Evolutionary conservation across 2,329 filamentous ascomycete species (phyloP).

Genomic region (Colletotrichum somersetense): DNA sequence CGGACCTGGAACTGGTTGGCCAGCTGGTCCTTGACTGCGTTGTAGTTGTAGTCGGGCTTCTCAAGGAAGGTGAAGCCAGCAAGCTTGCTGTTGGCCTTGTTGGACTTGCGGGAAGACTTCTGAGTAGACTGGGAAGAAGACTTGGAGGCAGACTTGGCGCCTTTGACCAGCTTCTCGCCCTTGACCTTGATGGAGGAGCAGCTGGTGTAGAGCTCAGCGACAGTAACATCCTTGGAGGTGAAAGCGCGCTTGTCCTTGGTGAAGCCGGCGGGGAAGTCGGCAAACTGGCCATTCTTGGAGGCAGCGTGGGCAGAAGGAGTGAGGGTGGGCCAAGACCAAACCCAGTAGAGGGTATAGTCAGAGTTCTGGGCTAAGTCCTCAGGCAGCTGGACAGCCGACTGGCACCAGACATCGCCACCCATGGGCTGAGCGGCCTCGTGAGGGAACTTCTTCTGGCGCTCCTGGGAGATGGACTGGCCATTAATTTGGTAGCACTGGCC

Average conservation of each 20-base stretch:
- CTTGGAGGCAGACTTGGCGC: constrained; percentile 30
- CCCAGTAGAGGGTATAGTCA: constrained; percentile 89
- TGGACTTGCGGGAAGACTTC: constrained; percentile 37
- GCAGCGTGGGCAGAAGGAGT: constrained; percentile 55
- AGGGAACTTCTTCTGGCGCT: constrained; percentile 70
- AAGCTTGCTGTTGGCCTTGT: constrained; percentile 37
- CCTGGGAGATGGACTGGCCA: constrained; percentile 64
- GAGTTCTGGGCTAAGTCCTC: constrained; percentile 70
- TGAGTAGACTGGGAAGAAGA: constrained; percentile 30
- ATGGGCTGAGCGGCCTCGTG: constrained; percentile 63
- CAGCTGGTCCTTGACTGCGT: constrained; percentile 62
- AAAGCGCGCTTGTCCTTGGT: constrained; percentile 39
- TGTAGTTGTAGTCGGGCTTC: constrained; percentile 56
- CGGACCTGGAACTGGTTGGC: constrained; percentile 59
- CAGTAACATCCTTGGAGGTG: constrained; percentile 37
- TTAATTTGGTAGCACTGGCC: constrained; percentile 89
- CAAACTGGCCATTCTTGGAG: constrained; percentile 57
- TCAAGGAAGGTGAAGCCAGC: constrained; percentile 49
- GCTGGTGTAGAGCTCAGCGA: constrained; percentile 56
- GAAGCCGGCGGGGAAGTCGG: constrained; percentile 52
- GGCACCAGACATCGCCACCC: constrained; percentile 78
- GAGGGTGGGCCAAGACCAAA: constrained; percentile 91
- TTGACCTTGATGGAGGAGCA: constrained; percentile 41
- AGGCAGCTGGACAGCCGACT: constrained; percentile 84
- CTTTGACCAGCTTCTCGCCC: constrained; percentile 33